Evolutionary conservation across 345 rosid species (phyloP), one percentile per base, ranked within the genome.

Genomic region (Ricinus communis): DNA sequence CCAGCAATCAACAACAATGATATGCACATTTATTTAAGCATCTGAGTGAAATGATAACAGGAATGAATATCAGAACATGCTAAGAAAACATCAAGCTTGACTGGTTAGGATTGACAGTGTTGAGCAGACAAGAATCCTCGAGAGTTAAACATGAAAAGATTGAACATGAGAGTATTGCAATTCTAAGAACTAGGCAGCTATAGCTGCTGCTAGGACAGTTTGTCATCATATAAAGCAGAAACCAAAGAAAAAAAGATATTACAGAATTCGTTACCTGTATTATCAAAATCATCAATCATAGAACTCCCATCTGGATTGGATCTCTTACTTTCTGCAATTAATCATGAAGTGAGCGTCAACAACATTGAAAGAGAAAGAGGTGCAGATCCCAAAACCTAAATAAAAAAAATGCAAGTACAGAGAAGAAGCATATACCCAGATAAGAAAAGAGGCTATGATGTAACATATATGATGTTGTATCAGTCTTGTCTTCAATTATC

Each of bases 381-480:
- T 25, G 11, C 30, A 46, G 12, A 57, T 53, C 49, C 46, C 33
- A 70, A 40, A 45, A 43, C 21, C 51, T 22, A 9, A 66, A 47
- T 10, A 43, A 38, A 11, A n/a, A 41, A 69, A 36, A 64, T 65
- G 51, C 61, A 49, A 68, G 18, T 27, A 54, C n/a, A 70, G 61
- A 69, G 31, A 33, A 64, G 45, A 80, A 76, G 73, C 49, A 30
- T 69, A 68, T 81, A 92, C 96, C 92, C 0, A 83, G 70, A 75
- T 87, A 92, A 55, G 96, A 86, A 66, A 95, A 90, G 72, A 87
- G 85, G 71, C 77, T 79, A 76, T 95, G 96, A 40, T 72, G 74
- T 1, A 90, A 76, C 87, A 89, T 82, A 71, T 87, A 83, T 5
- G 91, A 81, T 43, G 87, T 10, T 46, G 87, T 50, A 76, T 86